Percentiles rank a stretch among this genome's conserved stretches.
Conservation (phyloP, 352 stramenopile genomes). For the Phytopythium chamaehyphon region DNA sequence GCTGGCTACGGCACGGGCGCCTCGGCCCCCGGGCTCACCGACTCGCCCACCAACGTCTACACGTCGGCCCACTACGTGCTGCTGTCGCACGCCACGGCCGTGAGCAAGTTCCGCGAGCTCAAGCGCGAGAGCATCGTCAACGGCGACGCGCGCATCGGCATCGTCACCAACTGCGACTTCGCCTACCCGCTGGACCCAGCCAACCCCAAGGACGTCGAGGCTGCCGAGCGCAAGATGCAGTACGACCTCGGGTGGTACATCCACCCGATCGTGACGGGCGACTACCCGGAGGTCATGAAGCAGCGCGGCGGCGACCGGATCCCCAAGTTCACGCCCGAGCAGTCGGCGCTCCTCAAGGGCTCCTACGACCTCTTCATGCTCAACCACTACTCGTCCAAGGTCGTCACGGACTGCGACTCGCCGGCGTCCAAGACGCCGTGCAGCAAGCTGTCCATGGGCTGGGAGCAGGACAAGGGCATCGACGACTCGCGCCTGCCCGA, state of each 20-base stretch:
- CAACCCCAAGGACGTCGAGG: conserved; percentile 33
- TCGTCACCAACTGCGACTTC: conserved; percentile 83
- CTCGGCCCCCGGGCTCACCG: conserved; percentile 3
- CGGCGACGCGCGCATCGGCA: conserved; percentile 75
- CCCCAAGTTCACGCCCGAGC: conserved; percentile 80
- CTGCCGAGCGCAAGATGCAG: conserved; percentile 82
- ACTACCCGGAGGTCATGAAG: conserved; percentile 92
- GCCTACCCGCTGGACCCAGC: conserved; percentile 64
- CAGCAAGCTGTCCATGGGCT: conserved; percentile 23
- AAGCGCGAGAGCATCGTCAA: background rate
- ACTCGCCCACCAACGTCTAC: conserved; percentile 42
- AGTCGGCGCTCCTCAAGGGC: conserved; percentile 67
- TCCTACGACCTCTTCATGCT: conserved; percentile 94
- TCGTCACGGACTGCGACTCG: conserved; percentile 50
- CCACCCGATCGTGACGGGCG: conserved; percentile 87
- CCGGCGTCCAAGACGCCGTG: conserved; percentile 20
- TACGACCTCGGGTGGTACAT: conserved; percentile 92
- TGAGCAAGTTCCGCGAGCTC: conserved; percentile 13
- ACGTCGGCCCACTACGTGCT: conserved; percentile 87
- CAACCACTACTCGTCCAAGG: conserved; percentile 91
- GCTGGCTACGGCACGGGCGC: conserved; percentile 38
- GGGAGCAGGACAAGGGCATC: conserved; percentile 35
- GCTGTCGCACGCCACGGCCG: conserved; percentile 62
- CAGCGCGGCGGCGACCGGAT: conserved; percentile 72
- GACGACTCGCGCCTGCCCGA: conserved; percentile 46